Evolutionary conservation across 805 yeast species (phyloP), one percentile per base, ranked within the genome.

Genomic region (Myxozyma kluyveri): DNA sequence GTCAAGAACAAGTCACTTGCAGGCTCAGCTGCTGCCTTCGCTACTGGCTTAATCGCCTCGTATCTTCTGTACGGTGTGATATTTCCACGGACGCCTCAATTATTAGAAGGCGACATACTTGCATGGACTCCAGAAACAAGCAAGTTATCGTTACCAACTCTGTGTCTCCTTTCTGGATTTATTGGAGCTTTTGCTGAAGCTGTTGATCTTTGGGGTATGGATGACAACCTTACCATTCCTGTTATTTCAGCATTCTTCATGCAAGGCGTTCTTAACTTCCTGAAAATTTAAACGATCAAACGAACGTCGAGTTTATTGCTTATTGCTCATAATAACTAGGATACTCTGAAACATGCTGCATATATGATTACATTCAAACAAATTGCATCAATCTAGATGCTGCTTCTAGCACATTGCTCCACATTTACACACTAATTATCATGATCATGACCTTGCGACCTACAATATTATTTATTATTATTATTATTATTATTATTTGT

Each of bases 151-250:
- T 65, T 88, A 41, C 73, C 72, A 38, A 64, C 70, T 1, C 73
- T 83, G 53, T 79, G 90, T 2, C 48, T 84, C 21, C 63, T 83
- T 26, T 78, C 84, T 61, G 99, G 98, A 0, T 63, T 88, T 18
- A 80, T 88, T 39, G 96, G 96, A 7, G 83, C 97, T 4, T 70
- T 86, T 14, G 82, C 95, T 42, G 99, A 93, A 73, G 88, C 89
- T 27, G 78, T 90, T 44, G 88, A 86, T 60, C 51, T 90, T 14
- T 81, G 76, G 52, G 81, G 80, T 38, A 72, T 90, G 69, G 99
- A 93, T 69, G 99, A 93, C 67, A 93, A 93, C 68, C 80, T 93
- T 63, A 90, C 98, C 42, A 91, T 93, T 54, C 99, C 99, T 4
- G 88, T 88, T 1, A 69, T 91, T 39, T 84, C 96, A 19, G 84